Percentiles rank a stretch among this genome's conserved stretches.
phyloP scores from a whole-genome alignment of 371 early-diverging fungal genomes.

The Umbelopsis sp. region DNA sequence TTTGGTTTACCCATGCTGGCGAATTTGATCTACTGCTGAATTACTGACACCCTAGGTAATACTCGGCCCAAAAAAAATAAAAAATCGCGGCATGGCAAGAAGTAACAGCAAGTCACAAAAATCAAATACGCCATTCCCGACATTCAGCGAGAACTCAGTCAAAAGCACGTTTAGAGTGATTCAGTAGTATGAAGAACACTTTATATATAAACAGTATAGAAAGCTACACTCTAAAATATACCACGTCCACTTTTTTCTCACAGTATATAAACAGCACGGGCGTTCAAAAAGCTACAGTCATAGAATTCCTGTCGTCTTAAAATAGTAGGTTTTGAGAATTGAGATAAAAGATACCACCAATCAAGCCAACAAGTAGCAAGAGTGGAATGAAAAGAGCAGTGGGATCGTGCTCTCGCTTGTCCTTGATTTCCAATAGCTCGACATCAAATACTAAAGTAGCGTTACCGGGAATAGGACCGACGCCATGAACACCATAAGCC shows the following conservation, averaged over 20 bases:
- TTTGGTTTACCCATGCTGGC: slow-evolving; percentile 3
- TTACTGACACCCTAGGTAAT: no score
- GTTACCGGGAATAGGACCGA: slow-evolving; percentile 54
- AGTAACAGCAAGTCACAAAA: slow-evolving; percentile 5
- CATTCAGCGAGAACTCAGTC: no score
- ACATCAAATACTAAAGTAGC: slow-evolving; percentile 71
- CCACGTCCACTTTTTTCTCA: no score
- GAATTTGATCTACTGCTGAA: neutral
- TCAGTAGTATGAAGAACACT: no score
- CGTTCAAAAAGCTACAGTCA: no score
- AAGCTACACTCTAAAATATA: no score
- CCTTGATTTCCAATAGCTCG: slow-evolving; percentile 63
- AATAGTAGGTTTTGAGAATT: neutral
- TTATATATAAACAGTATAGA: no score
- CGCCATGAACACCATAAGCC: neutral
- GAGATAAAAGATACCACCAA: slow-evolving; percentile 9
- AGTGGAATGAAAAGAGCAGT: slow-evolving; percentile 5
- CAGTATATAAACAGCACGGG: no score
- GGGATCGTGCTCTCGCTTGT: neutral
- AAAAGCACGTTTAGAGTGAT: no score
- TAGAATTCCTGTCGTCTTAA: no score
- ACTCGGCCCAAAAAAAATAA: neutral
- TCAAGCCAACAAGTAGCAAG: slow-evolving; percentile 1
- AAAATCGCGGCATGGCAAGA: neutral
- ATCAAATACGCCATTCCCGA: no score